Conservation (phyloP, 2,329 filamentous ascomycete genomes). For the Aspergillus pseudoglaucus region DNA sequence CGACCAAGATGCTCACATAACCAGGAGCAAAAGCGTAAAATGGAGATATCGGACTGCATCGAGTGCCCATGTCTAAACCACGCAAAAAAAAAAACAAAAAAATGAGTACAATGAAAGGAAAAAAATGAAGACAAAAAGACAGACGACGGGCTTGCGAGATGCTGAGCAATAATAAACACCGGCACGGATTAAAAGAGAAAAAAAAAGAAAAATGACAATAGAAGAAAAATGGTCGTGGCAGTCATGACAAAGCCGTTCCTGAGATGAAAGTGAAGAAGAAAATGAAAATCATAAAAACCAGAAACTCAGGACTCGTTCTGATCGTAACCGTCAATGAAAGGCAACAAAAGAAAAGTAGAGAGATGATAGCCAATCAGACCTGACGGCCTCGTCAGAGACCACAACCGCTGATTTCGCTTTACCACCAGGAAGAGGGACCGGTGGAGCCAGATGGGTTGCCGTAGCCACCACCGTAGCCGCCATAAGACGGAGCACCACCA, state of each 20-base stretch:
- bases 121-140: slow-evolving; percentile 13
- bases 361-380: slow-evolving; percentile 30
- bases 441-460: slow-evolving; percentile 45
- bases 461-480: slow-evolving; percentile 29
- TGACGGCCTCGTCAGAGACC: slow-evolving; percentile 36
- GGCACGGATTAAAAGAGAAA: slow-evolving; percentile 19
- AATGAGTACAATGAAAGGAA: slow-evolving; percentile 19
- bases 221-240: slow-evolving; percentile 36
- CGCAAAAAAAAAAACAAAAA: slow-evolving; percentile 15
- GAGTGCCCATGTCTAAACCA: slow-evolving; percentile 32
- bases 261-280: slow-evolving; percentile 20
- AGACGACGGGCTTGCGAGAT: slow-evolving; percentile 11
- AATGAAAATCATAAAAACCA: slow-evolving; percentile 16
- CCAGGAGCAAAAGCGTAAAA: slow-evolving; percentile 19
- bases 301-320: slow-evolving; percentile 31
- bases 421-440: slow-evolving; percentile 49
- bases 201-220: slow-evolving; percentile 14
- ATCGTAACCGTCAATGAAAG: slow-evolving; percentile 34
- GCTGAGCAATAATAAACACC: slow-evolving; percentile 19
- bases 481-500: neutral
- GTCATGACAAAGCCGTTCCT: slow-evolving; percentile 41
- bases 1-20: slow-evolving; percentile 27
- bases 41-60: slow-evolving; percentile 32
- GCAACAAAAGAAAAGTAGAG: slow-evolving; percentile 24
- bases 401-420: slow-evolving; percentile 28